Evolutionary conservation across 2,329 filamentous ascomycete genomes (phyloP), one percentile per base, ranked within the genome.

Genomic region (Purpureocillium lavendulum): DNA sequence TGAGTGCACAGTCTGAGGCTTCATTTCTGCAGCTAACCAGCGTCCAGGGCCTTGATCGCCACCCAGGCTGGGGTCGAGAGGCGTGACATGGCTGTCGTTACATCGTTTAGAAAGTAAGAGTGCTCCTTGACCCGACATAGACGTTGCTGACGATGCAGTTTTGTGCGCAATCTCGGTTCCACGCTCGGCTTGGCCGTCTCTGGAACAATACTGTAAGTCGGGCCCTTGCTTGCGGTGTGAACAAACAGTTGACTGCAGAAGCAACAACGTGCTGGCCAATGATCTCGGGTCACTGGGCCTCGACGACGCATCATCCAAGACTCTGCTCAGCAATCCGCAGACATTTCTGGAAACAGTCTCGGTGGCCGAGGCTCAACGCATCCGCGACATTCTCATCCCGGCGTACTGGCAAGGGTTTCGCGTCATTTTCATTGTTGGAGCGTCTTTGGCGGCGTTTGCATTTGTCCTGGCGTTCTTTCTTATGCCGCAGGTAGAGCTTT

Each of bases 21-120:
- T 14, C 49, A 17, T 49, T 17, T 3, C 16, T 12, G 4, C 12
- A n/a, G 26, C 41, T 43, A n/a, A 43, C 28, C 8, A 1, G 11
- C 4, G n/a, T 9, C 7, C 31, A 64, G 62, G 13, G 56, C 64
- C n/a, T 46, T 66, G 30, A 64, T 81, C 66, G 57, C 75, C 57
- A 59, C 79, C 61, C 65, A 80, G 61, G 57, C 73, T 59, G 50
- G 77, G 56, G 59, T 80, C 50, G 69, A 75, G 66, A 51, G 63
- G 32, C 51, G 57, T 3, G 62, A 66, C 28, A 67, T 66, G 63
- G 64, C 64, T 3, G 55, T 66, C 30, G 62, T 65, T 4, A 67
- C 62, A n/a, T 65, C 62, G 4, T 66, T 66, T 35, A 50, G 64
- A 39, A 66, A 66, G 62, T 65, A 46, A 47, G 60, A 49, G 5